Percentiles rank a stretch among this genome's conserved stretches.
These are phyloP conservation scores for Rhizoclosmatium globosum DNA, from an alignment of 192 early-diverging fungal species.

Conservation along the genomic window DNA sequence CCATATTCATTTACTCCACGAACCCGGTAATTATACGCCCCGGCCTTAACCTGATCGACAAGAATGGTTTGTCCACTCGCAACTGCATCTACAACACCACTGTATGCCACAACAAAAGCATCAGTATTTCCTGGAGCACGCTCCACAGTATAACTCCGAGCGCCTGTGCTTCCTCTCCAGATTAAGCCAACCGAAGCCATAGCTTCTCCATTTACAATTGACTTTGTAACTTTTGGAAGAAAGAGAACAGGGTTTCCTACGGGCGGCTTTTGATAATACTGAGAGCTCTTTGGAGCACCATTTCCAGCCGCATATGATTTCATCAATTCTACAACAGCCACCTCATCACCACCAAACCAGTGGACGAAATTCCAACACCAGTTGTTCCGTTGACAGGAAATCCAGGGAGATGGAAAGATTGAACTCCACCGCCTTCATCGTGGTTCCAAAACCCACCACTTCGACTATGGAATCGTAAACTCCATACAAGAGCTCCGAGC, in stretches of 20 bases:
- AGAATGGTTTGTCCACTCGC: too few species aligned
- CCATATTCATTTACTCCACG: too few species aligned
- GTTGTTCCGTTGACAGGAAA: constrained; percentile 24
- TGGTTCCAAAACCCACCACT: constrained; percentile 52
- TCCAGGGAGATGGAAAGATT: constrained; percentile 49
- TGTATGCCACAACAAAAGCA: too few species aligned
- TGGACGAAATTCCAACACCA: background rate
- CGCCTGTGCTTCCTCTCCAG: constrained; percentile 2
- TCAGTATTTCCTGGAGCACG: too few species aligned
- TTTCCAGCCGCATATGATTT: background rate
- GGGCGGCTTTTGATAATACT: background rate
- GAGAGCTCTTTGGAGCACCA: background rate
- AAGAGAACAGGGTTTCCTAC: background rate
- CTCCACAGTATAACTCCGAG: background rate
- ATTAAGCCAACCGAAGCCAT: background rate
- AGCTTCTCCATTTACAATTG: background rate
- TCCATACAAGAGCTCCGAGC: constrained; percentile 42
- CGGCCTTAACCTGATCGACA: too few species aligned
- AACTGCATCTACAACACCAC: too few species aligned
- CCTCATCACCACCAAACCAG: background rate
- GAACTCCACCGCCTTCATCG: constrained; percentile 39
- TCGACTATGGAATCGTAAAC: constrained; percentile 39
- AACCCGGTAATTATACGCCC: too few species aligned
- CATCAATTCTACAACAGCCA: background rate
- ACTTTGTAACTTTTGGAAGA: background rate